Conservation (phyloP, 345 rosid species). For the Brassica incana region DNA sequence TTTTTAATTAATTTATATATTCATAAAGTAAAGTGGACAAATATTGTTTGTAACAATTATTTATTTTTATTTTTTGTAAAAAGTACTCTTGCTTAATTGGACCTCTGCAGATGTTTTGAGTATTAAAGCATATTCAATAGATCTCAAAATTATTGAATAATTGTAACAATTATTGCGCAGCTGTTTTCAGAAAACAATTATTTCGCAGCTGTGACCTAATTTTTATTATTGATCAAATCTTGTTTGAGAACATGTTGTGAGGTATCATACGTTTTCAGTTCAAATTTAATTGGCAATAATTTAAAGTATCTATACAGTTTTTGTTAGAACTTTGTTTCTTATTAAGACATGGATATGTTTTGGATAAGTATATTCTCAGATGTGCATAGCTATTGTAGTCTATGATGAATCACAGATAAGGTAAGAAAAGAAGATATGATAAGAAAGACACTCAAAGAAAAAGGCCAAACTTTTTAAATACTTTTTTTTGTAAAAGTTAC, state of each 20-base stretch:
- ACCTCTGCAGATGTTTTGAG: too few relatives aligned
- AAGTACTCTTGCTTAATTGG: too few relatives aligned
- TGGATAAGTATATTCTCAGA: neutral
- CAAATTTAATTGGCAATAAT: neutral
- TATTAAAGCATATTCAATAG: too few relatives aligned
- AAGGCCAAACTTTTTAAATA: conserved; percentile 29
- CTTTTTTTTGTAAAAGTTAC: conserved; percentile 13
- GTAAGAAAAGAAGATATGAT: conserved; percentile 13
- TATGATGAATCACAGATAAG: neutral
- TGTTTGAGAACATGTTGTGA: neutral
- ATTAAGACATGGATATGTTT: neutral
- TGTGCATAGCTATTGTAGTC: neutral
- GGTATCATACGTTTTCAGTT: neutral
- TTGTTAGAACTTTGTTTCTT: too few relatives aligned
- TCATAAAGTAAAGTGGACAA: too few relatives aligned
- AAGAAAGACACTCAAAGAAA: conserved; percentile 37
- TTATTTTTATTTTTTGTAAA: too few relatives aligned
- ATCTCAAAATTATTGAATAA: too few relatives aligned
- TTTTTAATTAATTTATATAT: too few relatives aligned
- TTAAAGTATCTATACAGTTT: neutral
- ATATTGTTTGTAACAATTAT: too few relatives aligned
- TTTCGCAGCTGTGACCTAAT: neutral
- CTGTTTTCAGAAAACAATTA: too few relatives aligned
- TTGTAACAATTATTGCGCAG: too few relatives aligned
- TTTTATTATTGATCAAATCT: neutral